Conservation (phyloP, 768 basidiomycete species). For the Trametes gibbosa region DNA sequence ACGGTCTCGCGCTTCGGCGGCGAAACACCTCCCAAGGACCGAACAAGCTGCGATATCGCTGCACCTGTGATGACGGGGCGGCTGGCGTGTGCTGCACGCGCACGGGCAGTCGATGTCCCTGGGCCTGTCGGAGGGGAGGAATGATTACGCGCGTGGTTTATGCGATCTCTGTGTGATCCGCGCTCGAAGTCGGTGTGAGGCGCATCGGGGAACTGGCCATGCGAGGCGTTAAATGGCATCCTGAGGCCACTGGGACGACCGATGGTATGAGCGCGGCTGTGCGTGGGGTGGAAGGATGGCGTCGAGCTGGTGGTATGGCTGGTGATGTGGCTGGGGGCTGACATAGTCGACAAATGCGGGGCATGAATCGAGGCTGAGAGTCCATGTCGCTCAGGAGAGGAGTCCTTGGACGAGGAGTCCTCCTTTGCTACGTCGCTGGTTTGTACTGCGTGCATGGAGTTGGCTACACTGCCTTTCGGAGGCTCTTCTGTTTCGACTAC, state of each 20-base stretch:
- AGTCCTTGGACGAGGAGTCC: conserved; percentile 27
- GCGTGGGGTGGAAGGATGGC: conserved; percentile 37
- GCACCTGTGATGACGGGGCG: conserved; percentile 75
- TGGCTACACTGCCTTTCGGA: neutral
- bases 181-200: too few relatives aligned
- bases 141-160: conserved; percentile 58
- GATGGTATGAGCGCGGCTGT: conserved; percentile 58
- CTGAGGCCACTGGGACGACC: conserved; percentile 36
- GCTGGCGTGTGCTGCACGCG: conserved; percentile 41
- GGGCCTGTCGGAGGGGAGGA: conserved; percentile 57
- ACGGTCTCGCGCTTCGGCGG: conserved; percentile 20
- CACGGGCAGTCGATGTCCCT: conserved; percentile 31
- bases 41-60: conserved; percentile 63
- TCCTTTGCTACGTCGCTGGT: conserved; percentile 6
- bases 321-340: conserved; percentile 38
- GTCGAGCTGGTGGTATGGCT: conserved; percentile 28
- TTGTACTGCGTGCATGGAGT: conserved; percentile 13
- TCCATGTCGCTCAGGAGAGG: conserved; percentile 29
- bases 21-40: conserved; percentile 48
- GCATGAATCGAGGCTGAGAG: conserved; percentile 59
- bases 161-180: conserved; percentile 39
- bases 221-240: conserved; percentile 29
- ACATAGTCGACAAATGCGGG: conserved; percentile 38
- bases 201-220: conserved; percentile 37
- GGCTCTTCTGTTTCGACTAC: neutral